Percentiles rank a stretch among this genome's conserved stretches.
These are phyloP conservation scores for Corchorus olitorius DNA, from an alignment of 345 rosid genomes.

Conservation along the genomic window DNA sequence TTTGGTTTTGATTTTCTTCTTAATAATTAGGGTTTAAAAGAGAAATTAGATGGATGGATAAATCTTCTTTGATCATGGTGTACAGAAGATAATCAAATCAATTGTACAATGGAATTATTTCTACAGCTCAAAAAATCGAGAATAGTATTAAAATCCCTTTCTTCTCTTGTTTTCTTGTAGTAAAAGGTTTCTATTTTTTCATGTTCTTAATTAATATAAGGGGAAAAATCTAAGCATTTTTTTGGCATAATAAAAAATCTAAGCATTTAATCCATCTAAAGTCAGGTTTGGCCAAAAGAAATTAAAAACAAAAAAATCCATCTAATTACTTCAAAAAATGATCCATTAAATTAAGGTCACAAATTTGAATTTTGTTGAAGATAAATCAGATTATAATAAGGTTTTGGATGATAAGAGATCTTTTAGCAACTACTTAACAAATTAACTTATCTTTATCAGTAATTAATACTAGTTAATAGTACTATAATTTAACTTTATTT, in stretches of 20 bases:
- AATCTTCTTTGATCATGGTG: constrained; percentile 5
- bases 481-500: background rate
- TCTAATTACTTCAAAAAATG: no score
- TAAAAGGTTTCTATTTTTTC: background rate
- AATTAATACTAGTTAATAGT: no score
- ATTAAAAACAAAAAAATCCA: no score
- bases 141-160: background rate
- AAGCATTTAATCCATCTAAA: background rate
- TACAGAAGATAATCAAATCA: background rate
- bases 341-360: no score
- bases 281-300: no score
- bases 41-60: background rate
- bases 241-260: background rate
- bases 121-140: background rate
- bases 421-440: no score
- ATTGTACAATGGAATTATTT: background rate
- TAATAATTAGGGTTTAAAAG: background rate
- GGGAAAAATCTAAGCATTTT: no score
- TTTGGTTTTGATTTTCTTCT: background rate
- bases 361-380: no score
- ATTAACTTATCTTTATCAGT: no score
- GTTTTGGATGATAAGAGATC: background rate
- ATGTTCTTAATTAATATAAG: background rate
- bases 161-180: background rate
- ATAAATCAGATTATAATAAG: background rate